Conservation (phyloP, 2,329 filamentous ascomycete species). For the Pochonia chlamydosporia region DNA sequence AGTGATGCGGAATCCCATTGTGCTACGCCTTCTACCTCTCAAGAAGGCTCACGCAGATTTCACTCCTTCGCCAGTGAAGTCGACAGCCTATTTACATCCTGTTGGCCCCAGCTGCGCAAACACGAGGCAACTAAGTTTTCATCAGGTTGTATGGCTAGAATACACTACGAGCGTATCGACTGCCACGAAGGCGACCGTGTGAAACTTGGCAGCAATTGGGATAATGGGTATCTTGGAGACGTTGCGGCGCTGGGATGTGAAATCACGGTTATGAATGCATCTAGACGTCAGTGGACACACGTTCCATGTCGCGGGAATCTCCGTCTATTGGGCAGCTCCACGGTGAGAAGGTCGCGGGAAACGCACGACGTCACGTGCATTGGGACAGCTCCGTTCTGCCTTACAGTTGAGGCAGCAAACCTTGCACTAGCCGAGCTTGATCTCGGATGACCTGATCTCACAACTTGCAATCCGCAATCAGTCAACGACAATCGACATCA, state of each 20-base stretch:
- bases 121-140: neutral
- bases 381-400: constrained; percentile 10
- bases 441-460: constrained; percentile 26
- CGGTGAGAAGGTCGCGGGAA: constrained; percentile 11
- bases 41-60: neutral
- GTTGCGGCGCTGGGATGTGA: too few species aligned
- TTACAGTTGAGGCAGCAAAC: constrained; percentile 25
- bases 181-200: too few species aligned
- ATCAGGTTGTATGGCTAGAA: neutral
- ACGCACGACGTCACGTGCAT: constrained; percentile 24
- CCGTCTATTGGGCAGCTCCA: too few species aligned
- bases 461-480: constrained; percentile 20
- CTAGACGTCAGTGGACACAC: neutral
- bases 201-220: too few species aligned
- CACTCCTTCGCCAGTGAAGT: neutral
- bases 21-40: constrained; percentile 13
- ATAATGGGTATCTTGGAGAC: too few species aligned
- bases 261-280: neutral
- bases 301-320: neutral
- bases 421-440: constrained; percentile 27
- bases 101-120: neutral
- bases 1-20: constrained; percentile 73
- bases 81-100: neutral
- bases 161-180: too few species aligned
- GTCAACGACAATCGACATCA: constrained; percentile 20